phyloP scores from a whole-genome alignment of 371 early-diverging fungal genomes.

The Mucor irregularis region DNA sequence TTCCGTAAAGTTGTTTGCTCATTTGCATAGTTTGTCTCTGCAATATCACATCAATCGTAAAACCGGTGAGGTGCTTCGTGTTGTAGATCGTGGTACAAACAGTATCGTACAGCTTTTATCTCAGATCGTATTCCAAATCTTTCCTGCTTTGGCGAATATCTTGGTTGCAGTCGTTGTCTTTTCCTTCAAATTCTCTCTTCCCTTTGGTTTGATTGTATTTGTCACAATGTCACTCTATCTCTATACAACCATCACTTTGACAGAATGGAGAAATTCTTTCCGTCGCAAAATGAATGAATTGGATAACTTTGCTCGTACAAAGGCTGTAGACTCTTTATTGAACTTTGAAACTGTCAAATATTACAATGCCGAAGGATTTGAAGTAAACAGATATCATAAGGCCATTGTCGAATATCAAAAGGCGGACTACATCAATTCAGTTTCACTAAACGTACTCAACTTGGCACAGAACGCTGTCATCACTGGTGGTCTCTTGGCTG shows the following conservation, averaged over 20 bases:
- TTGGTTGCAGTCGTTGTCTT: slow-evolving; percentile 77
- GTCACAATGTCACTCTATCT: slow-evolving; percentile 88
- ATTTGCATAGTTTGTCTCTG: slow-evolving; percentile 82
- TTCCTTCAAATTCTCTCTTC: slow-evolving; percentile 67
- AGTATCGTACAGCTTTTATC: slow-evolving; percentile 80
- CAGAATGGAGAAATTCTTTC: slow-evolving; percentile 91
- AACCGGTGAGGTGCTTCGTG: slow-evolving; percentile 90
- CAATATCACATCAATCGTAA: slow-evolving; percentile 92
- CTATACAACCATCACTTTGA: slow-evolving; percentile 77
- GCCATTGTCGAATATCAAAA: slow-evolving; percentile 77
- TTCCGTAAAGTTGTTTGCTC: slow-evolving; percentile 84
- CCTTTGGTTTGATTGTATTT: slow-evolving; percentile 83
- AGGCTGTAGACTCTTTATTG: slow-evolving; percentile 89
- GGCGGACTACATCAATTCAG: slow-evolving; percentile 76
- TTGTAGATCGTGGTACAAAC: slow-evolving; percentile 87
- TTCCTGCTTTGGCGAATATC: slow-evolving; percentile 89
- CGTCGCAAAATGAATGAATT: slow-evolving; percentile 75
- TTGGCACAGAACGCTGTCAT: slow-evolving; percentile 85
- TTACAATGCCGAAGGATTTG: slow-evolving; percentile 79
- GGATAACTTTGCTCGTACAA: slow-evolving; percentile 75
- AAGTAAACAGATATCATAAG: slow-evolving; percentile 74
- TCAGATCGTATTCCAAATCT: slow-evolving; percentile 84
- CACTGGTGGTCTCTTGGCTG: slow-evolving; percentile 75
- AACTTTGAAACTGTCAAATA: slow-evolving; percentile 97
- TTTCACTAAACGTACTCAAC: slow-evolving; percentile 79